phyloP scores from a whole-genome alignment of 305 asterid species.

The Petunia hybrid region DNA sequence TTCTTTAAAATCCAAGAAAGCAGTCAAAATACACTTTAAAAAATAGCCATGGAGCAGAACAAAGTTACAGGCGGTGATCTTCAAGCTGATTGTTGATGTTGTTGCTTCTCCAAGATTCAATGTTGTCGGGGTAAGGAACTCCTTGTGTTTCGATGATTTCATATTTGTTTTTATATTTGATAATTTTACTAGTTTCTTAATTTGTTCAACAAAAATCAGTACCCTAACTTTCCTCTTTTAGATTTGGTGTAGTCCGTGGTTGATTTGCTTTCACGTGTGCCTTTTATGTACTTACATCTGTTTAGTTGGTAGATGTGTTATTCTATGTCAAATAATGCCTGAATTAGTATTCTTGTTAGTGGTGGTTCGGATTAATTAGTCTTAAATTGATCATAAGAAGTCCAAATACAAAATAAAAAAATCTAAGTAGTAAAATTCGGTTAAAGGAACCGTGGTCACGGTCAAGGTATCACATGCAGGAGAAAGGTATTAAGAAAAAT shows the following conservation, averaged over 20 bases:
- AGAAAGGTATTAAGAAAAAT: too few species aligned
- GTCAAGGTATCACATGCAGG: background rate
- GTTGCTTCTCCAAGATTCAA: too few species aligned
- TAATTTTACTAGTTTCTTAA: too few species aligned
- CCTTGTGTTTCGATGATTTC: background rate
- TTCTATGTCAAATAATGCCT: background rate
- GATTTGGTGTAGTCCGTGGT: background rate
- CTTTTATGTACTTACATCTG: background rate
- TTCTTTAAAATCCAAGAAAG: background rate
- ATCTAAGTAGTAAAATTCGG: background rate
- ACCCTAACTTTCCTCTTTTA: background rate
- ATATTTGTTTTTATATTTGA: too few species aligned
- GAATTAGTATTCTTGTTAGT: too few species aligned
- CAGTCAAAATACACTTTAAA: background rate
- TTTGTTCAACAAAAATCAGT: too few species aligned
- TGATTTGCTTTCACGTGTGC: background rate
- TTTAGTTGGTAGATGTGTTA: background rate
- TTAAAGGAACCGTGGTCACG: background rate
- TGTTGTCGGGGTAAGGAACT: background rate
- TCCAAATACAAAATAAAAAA: background rate
- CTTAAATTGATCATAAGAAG: too few species aligned
- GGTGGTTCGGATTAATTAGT: too few species aligned
- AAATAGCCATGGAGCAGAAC: background rate
- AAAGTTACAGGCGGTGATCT: background rate
- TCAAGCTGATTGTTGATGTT: too few species aligned